Base-by-base conservation (phyloP, 192 early-diverging fungal genomes). In the Linnemannia zychae region DNA sequence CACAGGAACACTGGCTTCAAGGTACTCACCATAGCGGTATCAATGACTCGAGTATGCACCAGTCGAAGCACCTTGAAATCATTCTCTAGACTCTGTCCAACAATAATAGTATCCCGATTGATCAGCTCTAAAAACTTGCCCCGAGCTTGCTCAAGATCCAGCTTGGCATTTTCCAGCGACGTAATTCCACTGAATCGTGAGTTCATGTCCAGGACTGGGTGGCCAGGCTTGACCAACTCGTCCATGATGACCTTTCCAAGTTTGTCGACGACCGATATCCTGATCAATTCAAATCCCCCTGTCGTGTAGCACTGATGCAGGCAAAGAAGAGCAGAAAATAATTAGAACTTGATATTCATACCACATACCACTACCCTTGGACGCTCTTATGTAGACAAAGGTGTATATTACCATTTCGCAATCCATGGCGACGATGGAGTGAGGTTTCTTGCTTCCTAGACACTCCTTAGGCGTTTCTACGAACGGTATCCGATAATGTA, bases 231-330 rank as follows among this genome's bases (percentile, higher is more conserved):
- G 3, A 93, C 91, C 1, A 94, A 81, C 76, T 94, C 92, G 87
- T 94, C 94, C 67, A 95, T 24, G 13, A 95, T 50, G 3, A 78
- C 67, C 12, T 90, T 86, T 20, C 88, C 89, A 11, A 79, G n/a
- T 40, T 85, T 76, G 49, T 90, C 90, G 12, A 94, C 72, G 16
- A 91, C 91, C 1, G 92, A 92, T 13, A 94, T 72, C 44, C 94
- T 86, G 24, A 92, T 92, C 74, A 94, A 72, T 69, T 95, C 94
- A 86, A 94, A 92, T 5, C 94, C 94, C 2, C 84, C 89, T 16
- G 89, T 90, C 3, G 94, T 95, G 72, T 95, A 95, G 12, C 91
- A 89, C 92, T 92, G 52, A 9, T 13, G 40, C 0, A 49, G 20
- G 22, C n/a, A 7, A 68, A 46, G 15, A 16, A 67, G 44, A 36